Evolutionary conservation across 768 basidiomycete genomes (phyloP).

Genomic region (Clathrus columnatus): DNA sequence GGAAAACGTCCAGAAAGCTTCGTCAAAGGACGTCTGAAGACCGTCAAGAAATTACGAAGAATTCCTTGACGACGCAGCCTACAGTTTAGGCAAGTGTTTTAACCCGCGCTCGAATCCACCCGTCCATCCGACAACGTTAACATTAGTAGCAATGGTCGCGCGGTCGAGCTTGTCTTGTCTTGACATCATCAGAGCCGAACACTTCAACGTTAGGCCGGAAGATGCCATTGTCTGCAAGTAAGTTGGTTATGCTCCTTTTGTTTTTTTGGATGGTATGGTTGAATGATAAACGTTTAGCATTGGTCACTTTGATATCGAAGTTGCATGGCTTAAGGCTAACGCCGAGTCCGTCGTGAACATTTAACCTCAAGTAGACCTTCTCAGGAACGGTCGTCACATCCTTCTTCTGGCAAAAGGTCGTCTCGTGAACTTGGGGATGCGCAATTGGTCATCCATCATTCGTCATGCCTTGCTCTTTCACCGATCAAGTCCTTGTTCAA

Average conservation of each 20-base stretch:
- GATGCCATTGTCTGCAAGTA: conserved; percentile 98
- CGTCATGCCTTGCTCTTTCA: conserved; percentile 99
- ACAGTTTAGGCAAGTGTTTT: no score
- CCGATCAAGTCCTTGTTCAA: conserved; percentile 97
- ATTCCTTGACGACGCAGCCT: no score
- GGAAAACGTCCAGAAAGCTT: no score
- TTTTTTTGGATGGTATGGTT: neutral
- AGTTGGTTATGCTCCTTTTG: no score
- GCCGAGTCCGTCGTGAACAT: conserved; percentile 78
- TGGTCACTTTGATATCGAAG: conserved; percentile 82
- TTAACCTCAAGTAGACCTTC: conserved; percentile 99
- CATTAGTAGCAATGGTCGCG: no score
- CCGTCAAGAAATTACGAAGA: no score
- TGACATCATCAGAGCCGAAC: conserved; percentile 89
- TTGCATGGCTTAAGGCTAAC: conserved; percentile 95
- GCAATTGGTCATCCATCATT: conserved; percentile 98
- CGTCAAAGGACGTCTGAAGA: no score
- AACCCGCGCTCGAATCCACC: no score
- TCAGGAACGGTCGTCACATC: conserved; percentile 86
- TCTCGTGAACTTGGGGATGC: conserved; percentile 96
- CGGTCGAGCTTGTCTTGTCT: no score
- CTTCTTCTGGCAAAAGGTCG: conserved; percentile 97
- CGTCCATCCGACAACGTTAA: no score
- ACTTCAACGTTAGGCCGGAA: conserved; percentile 92
- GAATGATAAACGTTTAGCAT: conserved; percentile 39